Base-by-base conservation (phyloP, 768 basidiomycete species). In the Auriscalpium microsporum region DNA sequence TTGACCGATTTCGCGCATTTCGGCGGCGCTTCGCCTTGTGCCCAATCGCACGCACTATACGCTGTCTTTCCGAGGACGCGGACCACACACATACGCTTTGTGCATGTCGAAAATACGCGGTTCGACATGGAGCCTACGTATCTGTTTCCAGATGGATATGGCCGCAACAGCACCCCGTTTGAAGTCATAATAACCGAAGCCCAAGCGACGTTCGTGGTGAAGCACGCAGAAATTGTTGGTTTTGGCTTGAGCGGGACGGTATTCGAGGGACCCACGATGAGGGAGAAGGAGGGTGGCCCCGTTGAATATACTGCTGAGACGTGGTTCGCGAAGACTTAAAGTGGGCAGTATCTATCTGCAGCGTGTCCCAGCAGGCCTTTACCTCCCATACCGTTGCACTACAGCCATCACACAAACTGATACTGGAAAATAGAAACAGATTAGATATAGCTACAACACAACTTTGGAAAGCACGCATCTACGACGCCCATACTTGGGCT, bases 401-500 rank as follows among this genome's bases (percentile, higher is more conserved):
- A 28, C 28, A 28, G 28, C 4, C 5, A 28, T 28, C 28, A 28
- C 23, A 28, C 23, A 5, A 28, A 7, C 5, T 28, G 2, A 28
- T 28, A 28, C 28, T 28, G 28, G 7, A 2, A 28, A 7, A 28
- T 28, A 28, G 28, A 28, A 28, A 3, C 7, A 28, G 28, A 28
- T 28, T 28, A n/a, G n/a, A n/a, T n/a, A 28, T 28, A 28, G 28
- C 28, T 28, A 28, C 28, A 28, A 28, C 5, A 28, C 5, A 28
- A 19, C 9, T 50, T 19, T 37, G 17, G 21, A 45, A 36, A 48
- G 44, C 23, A 28, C 23, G 23, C 36, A 37, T 23, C 53, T 68
- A 88, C 49, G 87, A 83, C 61, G 76, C 74, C 92, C 93, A 63
- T 94, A 96, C 68, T 86, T 89, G 61, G 86, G 81, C 68, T 82